Base-by-base conservation (phyloP, 1,139 yeast genomes). In the Taphrina wiesneri region DNA sequence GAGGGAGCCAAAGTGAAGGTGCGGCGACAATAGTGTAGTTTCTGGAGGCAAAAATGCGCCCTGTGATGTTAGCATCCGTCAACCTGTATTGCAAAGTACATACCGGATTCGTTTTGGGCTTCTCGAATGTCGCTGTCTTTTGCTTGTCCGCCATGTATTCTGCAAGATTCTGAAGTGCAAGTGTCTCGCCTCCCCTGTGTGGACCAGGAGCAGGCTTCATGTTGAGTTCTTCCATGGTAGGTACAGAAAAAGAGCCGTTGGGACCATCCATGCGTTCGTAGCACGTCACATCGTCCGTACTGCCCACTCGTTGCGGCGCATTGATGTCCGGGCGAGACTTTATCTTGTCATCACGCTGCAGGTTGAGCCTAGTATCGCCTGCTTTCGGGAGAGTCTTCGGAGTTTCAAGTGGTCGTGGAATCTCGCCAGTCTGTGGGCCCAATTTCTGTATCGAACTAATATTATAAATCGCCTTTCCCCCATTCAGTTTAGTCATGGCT, bases 41-140 rank as follows among this genome's bases (percentile, higher is more conserved):
- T 53, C 60, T 23, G 60, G 65, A n/a, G 65, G 65, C 34, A 52
- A 49, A 25, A 62, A 62, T n/a, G 32, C 54, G 6, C 59, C 59
- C 61, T 49, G 36, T 11, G 26, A 21, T 21, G 25, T 21, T 46
- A 46, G 30, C n/a, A 13, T n/a, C 9, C 9, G 17, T 21, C 9
- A 25, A 3, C 5, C 30, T 23, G 26, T n/a, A 17, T 17, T n/a
- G 25, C n/a, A 15, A 30, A 21, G 26, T 23, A 28, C 43, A n/a
- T 54, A 36, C 59, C 2, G 65, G 65, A 53, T 53, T 54, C 32
- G 65, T 62, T 49, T 62, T 62, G 11, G 65, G 65, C 54, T 62
- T 62, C 39, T 62, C 65, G 30, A 62, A 62, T 7, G 61, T 53
- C 25, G 65, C 65, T 4, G 61, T 54, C 46, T 62, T 43, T 30